Conservation (phyloP, 2,329 filamentous ascomycete genomes). For the Colletotrichum costaricense region DNA sequence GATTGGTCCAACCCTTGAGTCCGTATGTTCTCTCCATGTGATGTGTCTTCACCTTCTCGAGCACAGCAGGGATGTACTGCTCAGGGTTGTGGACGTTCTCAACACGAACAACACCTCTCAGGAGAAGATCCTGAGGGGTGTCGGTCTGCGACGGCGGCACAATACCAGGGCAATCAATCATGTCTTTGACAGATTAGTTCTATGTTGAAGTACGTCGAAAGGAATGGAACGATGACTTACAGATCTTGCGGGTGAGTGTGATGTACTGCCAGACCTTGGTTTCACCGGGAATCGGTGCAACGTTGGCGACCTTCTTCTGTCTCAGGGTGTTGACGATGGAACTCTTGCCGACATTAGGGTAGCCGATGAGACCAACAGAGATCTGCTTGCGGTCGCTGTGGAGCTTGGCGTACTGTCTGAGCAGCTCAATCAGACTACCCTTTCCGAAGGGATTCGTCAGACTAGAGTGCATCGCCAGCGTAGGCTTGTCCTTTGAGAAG, state of each 20-base stretch:
- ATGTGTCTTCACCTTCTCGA: constrained; percentile 81
- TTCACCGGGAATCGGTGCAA: constrained; percentile 94
- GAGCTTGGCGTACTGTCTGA: constrained; percentile 91
- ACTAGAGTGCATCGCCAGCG: constrained; percentile 91
- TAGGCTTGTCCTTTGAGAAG: constrained; percentile 91
- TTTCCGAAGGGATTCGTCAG: constrained; percentile 98
- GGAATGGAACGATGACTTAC: constrained; percentile 33
- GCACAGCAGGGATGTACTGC: constrained; percentile 89
- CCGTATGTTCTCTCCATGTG: constrained; percentile 96
- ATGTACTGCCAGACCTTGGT: constrained; percentile 99
- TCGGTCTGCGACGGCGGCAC: constrained; percentile 90
- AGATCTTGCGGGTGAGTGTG: constrained; percentile 91
- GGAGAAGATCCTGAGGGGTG: constrained; percentile 85
- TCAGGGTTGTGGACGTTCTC: constrained; percentile 95
- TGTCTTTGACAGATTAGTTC: constrained; percentile 51
- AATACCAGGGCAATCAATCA: constrained; percentile 97
- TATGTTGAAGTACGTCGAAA: background rate
- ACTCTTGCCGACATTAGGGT: constrained; percentile 95
- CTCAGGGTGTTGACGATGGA: constrained; percentile 97
- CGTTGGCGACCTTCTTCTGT: constrained; percentile 93
- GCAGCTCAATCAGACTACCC: constrained; percentile 89
- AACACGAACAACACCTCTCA: constrained; percentile 91
- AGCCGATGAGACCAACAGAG: constrained; percentile 80
- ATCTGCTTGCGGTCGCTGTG: constrained; percentile 95
- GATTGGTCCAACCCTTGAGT: constrained; percentile 80